These are phyloP conservation scores for Verticillium zaregamsianum DNA, from an alignment of 2,329 filamentous ascomycete species.

Conservation along the genomic window DNA sequence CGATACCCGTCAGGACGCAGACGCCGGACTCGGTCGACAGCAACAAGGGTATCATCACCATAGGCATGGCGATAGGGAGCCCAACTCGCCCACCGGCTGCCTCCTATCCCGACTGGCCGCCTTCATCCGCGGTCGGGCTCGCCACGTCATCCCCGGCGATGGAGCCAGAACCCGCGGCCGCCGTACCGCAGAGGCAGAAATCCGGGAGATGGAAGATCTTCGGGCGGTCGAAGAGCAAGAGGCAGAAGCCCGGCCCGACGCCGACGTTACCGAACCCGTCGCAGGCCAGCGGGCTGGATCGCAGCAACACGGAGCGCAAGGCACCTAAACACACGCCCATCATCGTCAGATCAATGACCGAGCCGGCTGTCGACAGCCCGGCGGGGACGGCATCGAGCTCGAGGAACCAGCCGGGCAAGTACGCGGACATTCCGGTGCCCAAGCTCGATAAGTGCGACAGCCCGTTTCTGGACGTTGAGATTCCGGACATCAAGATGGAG, in stretches of 20 bases:
- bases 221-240: slow-evolving; percentile 34
- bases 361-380: slow-evolving; percentile 19
- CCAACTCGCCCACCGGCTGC: slow-evolving; percentile 43
- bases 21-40: slow-evolving; percentile 40
- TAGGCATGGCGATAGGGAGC: slow-evolving; percentile 73
- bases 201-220: slow-evolving; percentile 58
- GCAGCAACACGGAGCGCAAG: slow-evolving; percentile 33
- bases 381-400: slow-evolving; percentile 7
- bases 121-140: slow-evolving; percentile 15
- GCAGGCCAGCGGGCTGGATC: slow-evolving; percentile 15
- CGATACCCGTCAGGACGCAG: slow-evolving; percentile 31
- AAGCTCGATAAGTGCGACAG: slow-evolving; percentile 16
- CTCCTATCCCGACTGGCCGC: slow-evolving; percentile 20
- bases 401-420: slow-evolving; percentile 6
- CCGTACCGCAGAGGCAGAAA: slow-evolving; percentile 38
- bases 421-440: slow-evolving; percentile 19
- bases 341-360: slow-evolving; percentile 37
- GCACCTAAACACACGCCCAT: slow-evolving; percentile 37
- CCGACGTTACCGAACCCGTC: background rate
- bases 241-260: slow-evolving; percentile 12
- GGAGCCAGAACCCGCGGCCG: slow-evolving; percentile 9
- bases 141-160: slow-evolving; percentile 1
- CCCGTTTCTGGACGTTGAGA: slow-evolving; percentile 66
- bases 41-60: slow-evolving; percentile 39
- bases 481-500: slow-evolving; percentile 77